Evolutionary conservation across 495 filamentous ascomycete genomes (phyloP).

Genomic region (Cercophora samala): DNA sequence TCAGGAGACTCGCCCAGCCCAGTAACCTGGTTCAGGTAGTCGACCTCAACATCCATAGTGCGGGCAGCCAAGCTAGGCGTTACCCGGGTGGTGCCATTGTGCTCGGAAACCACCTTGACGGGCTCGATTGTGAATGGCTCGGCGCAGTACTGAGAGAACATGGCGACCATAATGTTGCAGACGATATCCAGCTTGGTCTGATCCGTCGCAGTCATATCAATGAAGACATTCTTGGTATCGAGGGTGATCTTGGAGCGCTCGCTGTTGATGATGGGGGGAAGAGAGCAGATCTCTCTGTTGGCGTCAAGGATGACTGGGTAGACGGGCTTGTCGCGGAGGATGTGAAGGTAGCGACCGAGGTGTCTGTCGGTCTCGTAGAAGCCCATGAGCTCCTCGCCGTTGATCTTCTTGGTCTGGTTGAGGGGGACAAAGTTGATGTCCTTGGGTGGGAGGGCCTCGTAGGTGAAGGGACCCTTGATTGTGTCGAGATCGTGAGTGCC

Average conservation of each 20-base stretch:
- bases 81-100: slow-evolving; percentile 78
- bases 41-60: slow-evolving; percentile 73
- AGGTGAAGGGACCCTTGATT: slow-evolving; percentile 91
- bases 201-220: slow-evolving; percentile 96
- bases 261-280: slow-evolving; percentile 97
- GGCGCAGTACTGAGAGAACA: slow-evolving; percentile 91
- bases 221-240: slow-evolving; percentile 86
- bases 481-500: slow-evolving; percentile 97
- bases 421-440: slow-evolving; percentile 87
- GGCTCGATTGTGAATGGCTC: slow-evolving; percentile 93
- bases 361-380: slow-evolving; percentile 93
- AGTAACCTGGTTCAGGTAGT: slow-evolving; percentile 89
- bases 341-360: slow-evolving; percentile 78
- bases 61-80: slow-evolving; percentile 76
- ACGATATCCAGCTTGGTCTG: slow-evolving; percentile 96
- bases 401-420: slow-evolving; percentile 86
- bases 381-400: slow-evolving; percentile 82
- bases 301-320: slow-evolving; percentile 97
- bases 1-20: slow-evolving; percentile 70
- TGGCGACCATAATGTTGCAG: slow-evolving; percentile 87
- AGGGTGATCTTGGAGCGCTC: slow-evolving; percentile 93
- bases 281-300: slow-evolving; percentile 80
- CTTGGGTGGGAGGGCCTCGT: slow-evolving; percentile 87
- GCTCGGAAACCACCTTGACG: slow-evolving; percentile 81
- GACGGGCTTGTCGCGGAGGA: slow-evolving; percentile 87